These are phyloP conservation scores for Flagelloscypha sp. DNA, from an alignment of 768 basidiomycete genomes.

Conservation along the genomic window DNA sequence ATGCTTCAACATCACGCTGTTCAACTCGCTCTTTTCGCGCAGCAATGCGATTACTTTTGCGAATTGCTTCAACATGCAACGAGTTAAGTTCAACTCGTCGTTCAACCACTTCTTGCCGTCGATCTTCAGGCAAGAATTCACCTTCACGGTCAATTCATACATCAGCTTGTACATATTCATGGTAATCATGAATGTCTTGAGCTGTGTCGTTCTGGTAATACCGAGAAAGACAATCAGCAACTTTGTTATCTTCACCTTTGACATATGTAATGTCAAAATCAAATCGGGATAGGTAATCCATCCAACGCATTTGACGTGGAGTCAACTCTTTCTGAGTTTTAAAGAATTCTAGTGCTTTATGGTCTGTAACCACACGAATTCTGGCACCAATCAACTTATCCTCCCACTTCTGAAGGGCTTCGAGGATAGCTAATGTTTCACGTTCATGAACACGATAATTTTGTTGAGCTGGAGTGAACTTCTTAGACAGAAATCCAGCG, in stretches of 20 bases:
- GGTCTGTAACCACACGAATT: conserved; percentile 18
- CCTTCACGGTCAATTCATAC: conserved; percentile 2
- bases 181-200: neutral
- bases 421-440: conserved; percentile 10
- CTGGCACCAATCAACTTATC: conserved; percentile 16
- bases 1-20: no score
- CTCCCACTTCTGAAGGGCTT: conserved; percentile 19
- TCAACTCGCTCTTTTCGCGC: no score
- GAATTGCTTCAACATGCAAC: no score
- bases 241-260: conserved; percentile 1
- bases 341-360: conserved; percentile 17
- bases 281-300: conserved; percentile 6
- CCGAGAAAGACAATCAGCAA: neutral
- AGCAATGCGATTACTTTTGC: no score
- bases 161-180: conserved; percentile 1
- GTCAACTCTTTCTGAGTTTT: conserved; percentile 7
- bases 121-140: conserved; percentile 1
- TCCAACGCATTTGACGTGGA: conserved; percentile 7
- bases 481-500: conserved; percentile 20
- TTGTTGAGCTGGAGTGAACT: conserved; percentile 19
- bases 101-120: no score
- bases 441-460: conserved; percentile 16
- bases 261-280: conserved; percentile 6
- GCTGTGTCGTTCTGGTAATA: conserved; percentile 4
- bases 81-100: no score